Evolutionary conservation across 768 basidiomycete species (phyloP).

Genomic region (Rubroboletus pulcherrimus): DNA sequence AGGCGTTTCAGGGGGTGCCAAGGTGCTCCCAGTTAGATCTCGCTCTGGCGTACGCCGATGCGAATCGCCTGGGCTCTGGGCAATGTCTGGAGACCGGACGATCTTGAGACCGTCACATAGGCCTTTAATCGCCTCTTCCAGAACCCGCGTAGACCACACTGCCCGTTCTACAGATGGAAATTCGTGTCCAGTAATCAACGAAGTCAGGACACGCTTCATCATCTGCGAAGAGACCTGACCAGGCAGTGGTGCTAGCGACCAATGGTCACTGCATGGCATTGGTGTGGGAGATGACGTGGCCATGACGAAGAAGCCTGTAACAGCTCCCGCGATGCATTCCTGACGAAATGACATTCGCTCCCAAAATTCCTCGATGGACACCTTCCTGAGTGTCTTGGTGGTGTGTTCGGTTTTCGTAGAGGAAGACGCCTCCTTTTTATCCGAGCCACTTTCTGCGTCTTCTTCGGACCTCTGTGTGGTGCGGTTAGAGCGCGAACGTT

Average conservation of each 20-base stretch:
- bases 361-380: constrained; percentile 85
- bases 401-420: constrained; percentile 34
- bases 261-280: constrained; percentile 24
- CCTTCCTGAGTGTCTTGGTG: constrained; percentile 54
- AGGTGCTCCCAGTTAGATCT: constrained; percentile 20
- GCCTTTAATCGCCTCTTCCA: constrained; percentile 65
- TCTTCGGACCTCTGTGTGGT: constrained; percentile 8
- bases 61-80: constrained; percentile 20
- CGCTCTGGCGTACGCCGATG: constrained; percentile 43
- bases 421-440: constrained; percentile 24
- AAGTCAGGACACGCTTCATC: constrained; percentile 64
- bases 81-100: constrained; percentile 14
- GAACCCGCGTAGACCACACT: constrained; percentile 62
- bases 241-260: constrained; percentile 47
- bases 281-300: constrained; percentile 38
- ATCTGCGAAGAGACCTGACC: constrained; percentile 66
- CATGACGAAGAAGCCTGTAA: constrained; percentile 91
- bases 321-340: constrained; percentile 85
- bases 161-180: constrained; percentile 68
- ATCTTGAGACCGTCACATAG: constrained; percentile 61
- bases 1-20: constrained; percentile 52
- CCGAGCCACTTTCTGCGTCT: constrained; percentile 27
- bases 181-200: constrained; percentile 71
- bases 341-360: constrained; percentile 95
- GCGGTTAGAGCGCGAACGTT: constrained; percentile 44